These are phyloP conservation scores for Myxozyma lipomycoides DNA, from an alignment of 805 yeast genomes.

Conservation along the genomic window DNA sequence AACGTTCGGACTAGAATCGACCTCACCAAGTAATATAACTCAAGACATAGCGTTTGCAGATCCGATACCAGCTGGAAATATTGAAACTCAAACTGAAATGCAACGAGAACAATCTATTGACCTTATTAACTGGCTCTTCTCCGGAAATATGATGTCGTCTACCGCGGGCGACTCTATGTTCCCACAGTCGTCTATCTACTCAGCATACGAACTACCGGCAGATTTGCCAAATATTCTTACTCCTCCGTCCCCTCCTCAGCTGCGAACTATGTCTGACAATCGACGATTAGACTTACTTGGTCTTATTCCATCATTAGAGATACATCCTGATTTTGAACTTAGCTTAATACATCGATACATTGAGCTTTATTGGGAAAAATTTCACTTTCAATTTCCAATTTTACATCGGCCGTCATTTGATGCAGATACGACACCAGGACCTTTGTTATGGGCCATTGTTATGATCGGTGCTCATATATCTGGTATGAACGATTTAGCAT, in stretches of 20 bases:
- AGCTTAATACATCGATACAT: slow-evolving; percentile 35
- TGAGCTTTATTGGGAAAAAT: slow-evolving; percentile 51
- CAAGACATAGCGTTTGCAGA: too few relatives aligned
- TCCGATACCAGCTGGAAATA: too few relatives aligned
- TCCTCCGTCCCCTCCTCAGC: slow-evolving; percentile 37
- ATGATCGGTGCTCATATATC: slow-evolving; percentile 51
- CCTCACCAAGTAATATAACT: too few relatives aligned
- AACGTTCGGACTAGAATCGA: too few relatives aligned
- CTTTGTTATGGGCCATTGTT: slow-evolving; percentile 53
- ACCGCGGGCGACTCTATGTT: slow-evolving; percentile 31
- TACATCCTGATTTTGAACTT: slow-evolving; percentile 38
- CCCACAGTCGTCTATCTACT: slow-evolving; percentile 30
- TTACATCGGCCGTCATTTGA: slow-evolving; percentile 58
- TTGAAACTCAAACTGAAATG: too few relatives aligned
- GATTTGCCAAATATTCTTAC: slow-evolving; percentile 42
- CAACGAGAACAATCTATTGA: slow-evolving; percentile 30
- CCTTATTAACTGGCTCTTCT: slow-evolving; percentile 39
- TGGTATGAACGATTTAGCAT: slow-evolving; percentile 40
- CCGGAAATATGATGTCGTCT: slow-evolving; percentile 35
- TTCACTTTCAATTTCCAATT: slow-evolving; percentile 57
- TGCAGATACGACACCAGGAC: slow-evolving; percentile 46
- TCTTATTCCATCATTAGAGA: slow-evolving; percentile 35
- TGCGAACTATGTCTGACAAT: slow-evolving; percentile 34
- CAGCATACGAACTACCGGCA: slow-evolving; percentile 38
- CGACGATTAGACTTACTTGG: slow-evolving; percentile 31